Conservation (phyloP, 306 rosid genomes). For the cucumber (Cucumis sativus) region DNA sequence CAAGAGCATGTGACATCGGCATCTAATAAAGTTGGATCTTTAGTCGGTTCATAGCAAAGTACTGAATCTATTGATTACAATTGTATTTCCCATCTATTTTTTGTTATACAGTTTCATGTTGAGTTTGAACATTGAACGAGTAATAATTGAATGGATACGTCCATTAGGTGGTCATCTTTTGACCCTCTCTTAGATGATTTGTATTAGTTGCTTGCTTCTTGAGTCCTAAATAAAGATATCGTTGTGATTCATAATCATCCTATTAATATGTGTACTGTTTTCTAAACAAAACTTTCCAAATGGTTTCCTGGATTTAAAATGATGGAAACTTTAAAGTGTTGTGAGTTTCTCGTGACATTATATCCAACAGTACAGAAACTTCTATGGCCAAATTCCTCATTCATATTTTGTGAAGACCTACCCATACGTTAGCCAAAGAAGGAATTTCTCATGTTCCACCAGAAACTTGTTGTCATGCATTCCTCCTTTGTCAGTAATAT, state of each 20-base stretch:
- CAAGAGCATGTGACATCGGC: not conserved
- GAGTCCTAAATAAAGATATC: not conserved
- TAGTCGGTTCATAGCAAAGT: not conserved
- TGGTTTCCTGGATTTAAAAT: not conserved
- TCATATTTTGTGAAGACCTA: not conserved
- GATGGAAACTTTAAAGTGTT: not conserved
- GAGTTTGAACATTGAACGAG: not conserved
- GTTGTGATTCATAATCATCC: not conserved
- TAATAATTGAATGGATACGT: not conserved
- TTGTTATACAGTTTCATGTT: not conserved
- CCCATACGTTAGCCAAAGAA: not conserved
- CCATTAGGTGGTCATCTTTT: not conserved
- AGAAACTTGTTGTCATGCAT: not conserved
- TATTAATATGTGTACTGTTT: not conserved
- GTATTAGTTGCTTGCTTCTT: not conserved
- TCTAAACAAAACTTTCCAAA: not conserved
- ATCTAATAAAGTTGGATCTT: not conserved
- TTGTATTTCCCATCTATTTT: not conserved
- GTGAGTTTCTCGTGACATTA: not conserved
- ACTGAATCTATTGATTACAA: not conserved
- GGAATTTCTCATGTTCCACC: slow-evolving; percentile 4
- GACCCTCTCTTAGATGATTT: not conserved
- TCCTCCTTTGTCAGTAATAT: not conserved
- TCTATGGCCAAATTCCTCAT: not conserved
- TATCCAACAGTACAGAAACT: not conserved